Conservation (phyloP, 2,329 filamentous ascomycete genomes). For the Exophiala aquamarina region DNA sequence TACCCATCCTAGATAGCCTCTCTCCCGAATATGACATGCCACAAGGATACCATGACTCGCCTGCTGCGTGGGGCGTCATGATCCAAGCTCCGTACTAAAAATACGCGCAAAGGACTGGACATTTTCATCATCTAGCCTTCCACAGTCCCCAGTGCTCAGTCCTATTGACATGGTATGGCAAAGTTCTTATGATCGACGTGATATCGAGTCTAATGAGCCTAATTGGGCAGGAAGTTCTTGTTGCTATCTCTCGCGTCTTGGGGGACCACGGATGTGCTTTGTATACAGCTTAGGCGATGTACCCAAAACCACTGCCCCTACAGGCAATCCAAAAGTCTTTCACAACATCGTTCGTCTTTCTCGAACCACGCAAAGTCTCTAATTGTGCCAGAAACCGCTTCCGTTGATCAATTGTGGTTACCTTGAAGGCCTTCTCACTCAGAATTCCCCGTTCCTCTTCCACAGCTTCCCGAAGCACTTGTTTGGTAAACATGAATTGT, state of each 20-base stretch:
- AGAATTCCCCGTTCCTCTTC: constrained; percentile 30
- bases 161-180: too few species aligned
- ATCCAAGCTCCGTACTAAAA: too few species aligned
- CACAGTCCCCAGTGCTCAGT: too few species aligned
- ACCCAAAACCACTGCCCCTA: constrained; percentile 35
- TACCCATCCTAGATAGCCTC: constrained; percentile 34
- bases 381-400: constrained; percentile 43
- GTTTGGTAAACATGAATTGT: constrained; percentile 40
- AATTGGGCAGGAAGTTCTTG: too few species aligned
- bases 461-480: constrained; percentile 38
- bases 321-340: constrained; percentile 46
- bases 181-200: too few species aligned
- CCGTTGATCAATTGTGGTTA: constrained; percentile 37
- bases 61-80: constrained; percentile 60
- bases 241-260: too few species aligned
- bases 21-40: constrained; percentile 58
- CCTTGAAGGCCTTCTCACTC: constrained; percentile 20
- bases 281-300: constrained; percentile 23
- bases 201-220: too few species aligned
- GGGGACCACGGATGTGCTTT: too few species aligned
- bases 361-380: constrained; percentile 38
- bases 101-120: too few species aligned
- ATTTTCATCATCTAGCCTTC: too few species aligned
- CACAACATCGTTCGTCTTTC: constrained; percentile 40
- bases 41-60: constrained; percentile 64